Evolutionary conservation across 495 filamentous ascomycete genomes (phyloP), one percentile per base, ranked within the genome.

Genomic region (Penicillium samsonianum): DNA sequence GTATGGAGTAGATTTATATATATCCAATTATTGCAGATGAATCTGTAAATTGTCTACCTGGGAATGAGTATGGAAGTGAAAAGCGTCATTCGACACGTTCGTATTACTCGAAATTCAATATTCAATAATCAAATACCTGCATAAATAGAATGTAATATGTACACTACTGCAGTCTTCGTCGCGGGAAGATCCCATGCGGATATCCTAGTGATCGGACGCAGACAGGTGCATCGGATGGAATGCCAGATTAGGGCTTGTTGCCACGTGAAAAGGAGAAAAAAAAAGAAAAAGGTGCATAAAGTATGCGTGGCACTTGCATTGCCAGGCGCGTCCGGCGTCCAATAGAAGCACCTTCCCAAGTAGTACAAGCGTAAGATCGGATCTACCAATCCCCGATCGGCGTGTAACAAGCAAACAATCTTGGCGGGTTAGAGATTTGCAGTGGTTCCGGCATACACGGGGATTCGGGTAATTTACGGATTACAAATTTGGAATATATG

Each of bases 341-440:
- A 54, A 45, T 54, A 22, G 14, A 43, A 7, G 53, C 42, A 57
- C 54, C 54, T 57, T 57, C 54, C 54, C 16, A 55, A 47, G 28
- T 35, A 2, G 43, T 35, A 31, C 22, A 37, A 47, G 42, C 31
- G 42, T 47, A 14, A 26, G 54, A 57, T 57, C 54, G 46, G 54
- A 57, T 50, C 45, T 57, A 50, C 45, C 45, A 50, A 57, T 56
- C 41, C 9, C 30, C 41, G 52, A 54, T 54, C 52, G 42, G 33
- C 50, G 9, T 53, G 12, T 31, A 53, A 43, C 50, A 22, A 33
- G 23, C n/a, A n/a, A n/a, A n/a, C n/a, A n/a, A n/a, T n/a, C 33
- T 41, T 51, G 35, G 40, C 14, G 22, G 28, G n/a, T 54, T 44
- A 45, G 19, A 23, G n/a, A 25, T 46, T 45, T 45, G 8, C 41